These are phyloP conservation scores for Diaporthe capsici DNA, from an alignment of 2,329 filamentous ascomycete genomes.

Conservation along the genomic window DNA sequence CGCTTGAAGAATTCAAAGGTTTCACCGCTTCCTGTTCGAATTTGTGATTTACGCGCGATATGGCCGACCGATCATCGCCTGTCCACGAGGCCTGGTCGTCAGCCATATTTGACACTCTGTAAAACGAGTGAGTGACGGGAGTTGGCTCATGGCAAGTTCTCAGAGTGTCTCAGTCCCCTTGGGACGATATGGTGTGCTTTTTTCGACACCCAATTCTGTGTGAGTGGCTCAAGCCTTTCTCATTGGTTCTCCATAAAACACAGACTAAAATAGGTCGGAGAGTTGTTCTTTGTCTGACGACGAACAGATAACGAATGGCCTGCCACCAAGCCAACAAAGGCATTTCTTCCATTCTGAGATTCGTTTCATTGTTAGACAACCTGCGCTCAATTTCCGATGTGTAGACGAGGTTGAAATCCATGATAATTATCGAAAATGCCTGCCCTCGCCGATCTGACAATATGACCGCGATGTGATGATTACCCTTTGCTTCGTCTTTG, in stretches of 20 bases:
- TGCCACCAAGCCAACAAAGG: not conserved
- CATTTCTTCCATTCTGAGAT: not conserved
- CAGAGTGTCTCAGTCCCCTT: not conserved
- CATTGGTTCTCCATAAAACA: not conserved
- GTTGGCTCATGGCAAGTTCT: not conserved
- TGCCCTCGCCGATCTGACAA: not conserved
- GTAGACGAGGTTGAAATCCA: not conserved
- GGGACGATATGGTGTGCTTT: not conserved
- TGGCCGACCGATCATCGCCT: not conserved
- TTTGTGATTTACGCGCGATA: not conserved
- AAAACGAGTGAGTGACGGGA: not conserved
- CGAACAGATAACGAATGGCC: not conserved
- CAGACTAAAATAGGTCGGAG: not conserved
- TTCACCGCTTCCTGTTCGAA: not conserved
- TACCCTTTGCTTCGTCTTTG: not conserved
- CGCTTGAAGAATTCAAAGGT: not conserved
- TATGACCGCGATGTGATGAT: no score
- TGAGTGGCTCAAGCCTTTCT: not conserved
- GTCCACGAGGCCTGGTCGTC: not conserved
- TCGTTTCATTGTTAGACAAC: not conserved
- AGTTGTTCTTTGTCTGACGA: constrained; percentile 14
- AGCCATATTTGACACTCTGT: not conserved
- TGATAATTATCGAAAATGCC: not conserved
- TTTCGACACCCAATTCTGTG: not conserved
- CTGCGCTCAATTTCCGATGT: not conserved